A percentile compares a stretch with the other conserved stretches of the same genome.
These are phyloP conservation scores for Sclerotinia sclerotiorum DNA, from an alignment of 2,329 filamentous ascomycete genomes.

Conservation along the genomic window DNA sequence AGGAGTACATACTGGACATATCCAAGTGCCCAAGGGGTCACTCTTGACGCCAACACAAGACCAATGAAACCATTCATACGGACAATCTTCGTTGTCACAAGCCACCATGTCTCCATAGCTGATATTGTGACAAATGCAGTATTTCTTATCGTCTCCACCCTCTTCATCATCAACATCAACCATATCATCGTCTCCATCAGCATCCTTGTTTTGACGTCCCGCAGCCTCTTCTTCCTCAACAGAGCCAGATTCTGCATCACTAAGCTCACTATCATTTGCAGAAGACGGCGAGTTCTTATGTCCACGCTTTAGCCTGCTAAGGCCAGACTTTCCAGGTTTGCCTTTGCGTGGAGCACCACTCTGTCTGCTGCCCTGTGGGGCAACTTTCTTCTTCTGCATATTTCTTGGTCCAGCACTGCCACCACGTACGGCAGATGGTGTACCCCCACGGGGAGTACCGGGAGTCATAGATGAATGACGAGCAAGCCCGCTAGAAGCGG, in stretches of 20 bases:
- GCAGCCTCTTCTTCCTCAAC: constrained; percentile 49
- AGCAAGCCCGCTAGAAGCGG: constrained; percentile 58
- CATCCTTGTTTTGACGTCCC: constrained; percentile 51
- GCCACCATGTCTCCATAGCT: constrained; percentile 88
- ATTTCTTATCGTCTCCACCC: constrained; percentile 72
- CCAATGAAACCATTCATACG: constrained; percentile 89
- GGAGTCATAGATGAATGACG: constrained; percentile 63
- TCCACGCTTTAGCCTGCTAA: constrained; percentile 61
- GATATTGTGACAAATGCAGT: constrained; percentile 80
- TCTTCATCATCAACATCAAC: constrained; percentile 64
- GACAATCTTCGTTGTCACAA: constrained; percentile 80
- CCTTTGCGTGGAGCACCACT: constrained; percentile 35
- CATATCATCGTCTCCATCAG: constrained; percentile 53
- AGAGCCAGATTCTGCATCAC: constrained; percentile 59
- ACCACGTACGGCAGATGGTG: constrained; percentile 44
- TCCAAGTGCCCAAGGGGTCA: constrained; percentile 67
- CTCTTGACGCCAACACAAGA: constrained; percentile 67
- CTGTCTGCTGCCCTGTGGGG: constrained; percentile 39
- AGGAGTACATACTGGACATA: constrained; percentile 61
- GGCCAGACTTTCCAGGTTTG: constrained; percentile 53
- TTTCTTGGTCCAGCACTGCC: constrained; percentile 62
- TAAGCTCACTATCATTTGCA: constrained; percentile 63
- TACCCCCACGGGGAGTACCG: constrained; percentile 56
- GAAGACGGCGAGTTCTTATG: constrained; percentile 61
- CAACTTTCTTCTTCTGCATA: constrained; percentile 41